Evolutionary conservation across 805 yeast species (phyloP).

Genomic region (Kuraishia hungarica): DNA sequence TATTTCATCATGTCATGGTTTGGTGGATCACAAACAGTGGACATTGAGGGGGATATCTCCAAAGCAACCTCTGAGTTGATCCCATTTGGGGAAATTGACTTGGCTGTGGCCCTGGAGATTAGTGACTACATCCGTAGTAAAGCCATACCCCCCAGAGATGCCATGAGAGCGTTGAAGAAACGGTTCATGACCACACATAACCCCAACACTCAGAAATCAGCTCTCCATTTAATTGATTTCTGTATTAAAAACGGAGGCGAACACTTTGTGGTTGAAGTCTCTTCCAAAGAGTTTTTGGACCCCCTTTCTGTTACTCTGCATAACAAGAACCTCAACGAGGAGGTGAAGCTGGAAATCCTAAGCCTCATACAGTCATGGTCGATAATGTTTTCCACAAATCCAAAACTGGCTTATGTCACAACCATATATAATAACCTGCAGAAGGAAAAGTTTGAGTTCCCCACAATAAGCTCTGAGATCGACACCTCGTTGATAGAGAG

Average conservation of each 20-base stretch:
- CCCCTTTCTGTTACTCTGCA: slow-evolving; percentile 45
- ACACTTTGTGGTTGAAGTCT: slow-evolving; percentile 71
- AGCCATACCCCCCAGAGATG: slow-evolving; percentile 67
- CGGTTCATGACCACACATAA: slow-evolving; percentile 57
- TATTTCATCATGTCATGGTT: slow-evolving; percentile 50
- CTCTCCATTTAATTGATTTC: slow-evolving; percentile 72
- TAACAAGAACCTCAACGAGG: slow-evolving; percentile 25
- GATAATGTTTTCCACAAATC: slow-evolving; percentile 57
- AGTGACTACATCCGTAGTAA: slow-evolving; percentile 83
- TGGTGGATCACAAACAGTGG: slow-evolving; percentile 24
- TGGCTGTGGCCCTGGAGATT: slow-evolving; percentile 65
- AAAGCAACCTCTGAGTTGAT: slow-evolving; percentile 84
- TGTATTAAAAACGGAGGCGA: slow-evolving; percentile 91
- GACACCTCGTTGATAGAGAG: slow-evolving; percentile 64
- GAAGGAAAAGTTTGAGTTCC: slow-evolving; percentile 60
- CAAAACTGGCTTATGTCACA: slow-evolving; percentile 57
- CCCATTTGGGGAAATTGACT: slow-evolving; percentile 84
- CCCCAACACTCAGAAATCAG: slow-evolving; percentile 72
- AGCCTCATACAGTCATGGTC: slow-evolving; percentile 73
- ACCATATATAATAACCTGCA: slow-evolving; percentile 52
- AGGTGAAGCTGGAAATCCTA: slow-evolving; percentile 53
- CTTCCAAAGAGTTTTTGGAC: slow-evolving; percentile 82
- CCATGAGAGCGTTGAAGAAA: slow-evolving; percentile 77
- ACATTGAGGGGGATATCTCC: slow-evolving; percentile 54
- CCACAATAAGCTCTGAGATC: slow-evolving; percentile 33